These are phyloP conservation scores for Apiospora kogelbergensis DNA, from an alignment of 2,329 filamentous ascomycete genomes.

Conservation along the genomic window DNA sequence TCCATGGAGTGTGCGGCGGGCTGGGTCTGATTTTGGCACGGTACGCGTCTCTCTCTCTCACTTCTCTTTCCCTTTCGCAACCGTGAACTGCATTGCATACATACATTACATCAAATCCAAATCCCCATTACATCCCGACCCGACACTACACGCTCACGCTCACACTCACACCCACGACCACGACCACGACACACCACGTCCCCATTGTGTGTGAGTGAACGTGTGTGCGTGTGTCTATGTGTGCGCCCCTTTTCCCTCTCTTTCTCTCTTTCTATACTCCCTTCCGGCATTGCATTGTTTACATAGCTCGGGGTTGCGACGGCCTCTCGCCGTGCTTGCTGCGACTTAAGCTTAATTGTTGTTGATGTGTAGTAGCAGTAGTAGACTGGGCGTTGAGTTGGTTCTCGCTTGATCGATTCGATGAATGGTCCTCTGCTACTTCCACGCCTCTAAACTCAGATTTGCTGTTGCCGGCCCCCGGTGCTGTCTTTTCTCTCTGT, in stretches of 20 bases:
- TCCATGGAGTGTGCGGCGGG: neutral
- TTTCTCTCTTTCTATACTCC: neutral
- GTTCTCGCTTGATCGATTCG: constrained; percentile 2
- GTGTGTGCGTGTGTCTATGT: neutral
- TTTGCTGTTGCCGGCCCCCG: constrained; percentile 1
- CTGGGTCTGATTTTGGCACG: constrained; percentile 12
- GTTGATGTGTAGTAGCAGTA: constrained; percentile 7
- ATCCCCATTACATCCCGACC: neutral
- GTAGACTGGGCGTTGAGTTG: constrained; percentile 5
- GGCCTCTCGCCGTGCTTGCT: neutral
- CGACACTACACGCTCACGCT: constrained; percentile 1
- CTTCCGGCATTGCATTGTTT: neutral
- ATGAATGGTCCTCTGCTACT: constrained; percentile 5
- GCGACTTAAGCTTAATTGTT: constrained; percentile 5
- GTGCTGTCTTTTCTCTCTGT: constrained; percentile 3
- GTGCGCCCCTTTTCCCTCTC: neutral
- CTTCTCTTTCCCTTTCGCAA: constrained; percentile 6
- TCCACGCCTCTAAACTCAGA: constrained; percentile 3
- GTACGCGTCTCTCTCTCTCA: constrained; percentile 15
- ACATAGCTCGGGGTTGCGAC: neutral
- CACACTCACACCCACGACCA: neutral
- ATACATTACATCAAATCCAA: neutral
- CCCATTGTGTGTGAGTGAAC: neutral
- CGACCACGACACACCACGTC: neutral
- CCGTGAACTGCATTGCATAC: constrained; percentile 1